These are phyloP conservation scores for Termitomyces bulborhizus DNA, from an alignment of 768 basidiomycete genomes.

Conservation along the genomic window DNA sequence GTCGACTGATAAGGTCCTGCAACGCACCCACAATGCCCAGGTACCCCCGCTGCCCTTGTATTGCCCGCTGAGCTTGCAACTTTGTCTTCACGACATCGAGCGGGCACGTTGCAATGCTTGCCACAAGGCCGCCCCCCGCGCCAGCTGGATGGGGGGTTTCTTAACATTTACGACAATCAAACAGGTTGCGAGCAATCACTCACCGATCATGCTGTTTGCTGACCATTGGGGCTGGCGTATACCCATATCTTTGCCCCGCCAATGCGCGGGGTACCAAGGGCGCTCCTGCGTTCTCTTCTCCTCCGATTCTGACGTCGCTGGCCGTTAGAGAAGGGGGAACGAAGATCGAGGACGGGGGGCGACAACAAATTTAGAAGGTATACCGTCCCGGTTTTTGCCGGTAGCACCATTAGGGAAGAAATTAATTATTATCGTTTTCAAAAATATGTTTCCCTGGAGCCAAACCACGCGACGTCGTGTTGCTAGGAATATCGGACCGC, in stretches of 20 bases:
- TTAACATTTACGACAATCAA: slow-evolving; percentile 6
- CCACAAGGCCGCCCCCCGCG: slow-evolving; percentile 90
- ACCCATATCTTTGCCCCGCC: slow-evolving; percentile 66
- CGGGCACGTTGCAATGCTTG: slow-evolving; percentile 92
- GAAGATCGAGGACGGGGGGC: background rate
- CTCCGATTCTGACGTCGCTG: slow-evolving; percentile 10
- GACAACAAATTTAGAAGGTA: slow-evolving; percentile 1
- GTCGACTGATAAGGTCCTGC: slow-evolving; percentile 4
- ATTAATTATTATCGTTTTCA: slow-evolving; percentile 4
- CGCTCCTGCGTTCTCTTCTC: slow-evolving; percentile 10
- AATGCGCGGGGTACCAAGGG: slow-evolving; percentile 40
- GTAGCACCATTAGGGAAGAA: background rate
- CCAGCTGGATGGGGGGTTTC: slow-evolving; percentile 51
- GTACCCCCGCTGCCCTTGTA: slow-evolving; percentile 67
- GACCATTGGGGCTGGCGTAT: slow-evolving; percentile 57
- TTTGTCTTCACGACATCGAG: slow-evolving; percentile 98
- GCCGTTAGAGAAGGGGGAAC: background rate
- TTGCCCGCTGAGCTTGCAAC: slow-evolving; percentile 84
- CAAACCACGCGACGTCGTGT: no score
- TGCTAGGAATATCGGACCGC: no score
- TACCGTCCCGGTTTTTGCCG: slow-evolving; percentile 14
- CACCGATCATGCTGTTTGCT: slow-evolving; percentile 79
- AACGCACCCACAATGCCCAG: slow-evolving; percentile 67
- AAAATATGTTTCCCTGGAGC: background rate
- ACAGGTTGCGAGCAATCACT: slow-evolving; percentile 18